Evolutionary conservation across 2,329 filamentous ascomycete genomes (phyloP), one percentile per base, ranked within the genome.

Genomic region (Apiospora malaysiana): DNA sequence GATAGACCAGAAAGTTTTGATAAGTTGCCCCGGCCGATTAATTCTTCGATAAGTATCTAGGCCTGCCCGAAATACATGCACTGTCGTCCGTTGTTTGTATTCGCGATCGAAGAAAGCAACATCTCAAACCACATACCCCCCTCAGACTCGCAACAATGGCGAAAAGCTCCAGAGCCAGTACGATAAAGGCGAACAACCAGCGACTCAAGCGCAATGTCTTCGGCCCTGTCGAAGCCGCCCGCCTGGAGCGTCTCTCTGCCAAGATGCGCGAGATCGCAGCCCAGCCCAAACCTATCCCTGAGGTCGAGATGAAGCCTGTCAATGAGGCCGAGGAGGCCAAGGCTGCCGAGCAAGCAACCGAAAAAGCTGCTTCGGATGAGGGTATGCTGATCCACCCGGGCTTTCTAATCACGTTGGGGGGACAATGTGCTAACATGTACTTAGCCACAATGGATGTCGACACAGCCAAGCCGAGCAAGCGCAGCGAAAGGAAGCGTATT

Each of bases 141-240:
- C 14, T 66, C 70, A 59, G 37, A 37, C 18, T 18, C 51, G 51
- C 51, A 59, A 76, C 73, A 76, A 98, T 98, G 95, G 95, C 95
- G 32, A 98, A 97, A 82, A 93, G 93, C 80, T 86, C 93, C 72
- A 89, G 95, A 81, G 89, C 95, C 75, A 97, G 92, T 80, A 86
- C 89, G 75, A 90, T 87, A 77, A 98, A 98, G 85, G 87, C 88
- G 78, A 98, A 98, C 85, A 94, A 94, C 84, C 87, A 89, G 76
- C 91, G 89, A 77, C 88, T 97, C 74, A 95, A 95, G 82, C 86
- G 89, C 75, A 90, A 90, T 74, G 92, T 98, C 75, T 98, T 97
- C 82, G 93, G 92, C 1, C 95, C 95, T 21, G 90, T 91, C 70
- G 94, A 95, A 81, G 85, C 88, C 77, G 94, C 93, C 65, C 90